Conservation (phyloP, 257 asterid species). For the Solanum medicagineum region DNA sequence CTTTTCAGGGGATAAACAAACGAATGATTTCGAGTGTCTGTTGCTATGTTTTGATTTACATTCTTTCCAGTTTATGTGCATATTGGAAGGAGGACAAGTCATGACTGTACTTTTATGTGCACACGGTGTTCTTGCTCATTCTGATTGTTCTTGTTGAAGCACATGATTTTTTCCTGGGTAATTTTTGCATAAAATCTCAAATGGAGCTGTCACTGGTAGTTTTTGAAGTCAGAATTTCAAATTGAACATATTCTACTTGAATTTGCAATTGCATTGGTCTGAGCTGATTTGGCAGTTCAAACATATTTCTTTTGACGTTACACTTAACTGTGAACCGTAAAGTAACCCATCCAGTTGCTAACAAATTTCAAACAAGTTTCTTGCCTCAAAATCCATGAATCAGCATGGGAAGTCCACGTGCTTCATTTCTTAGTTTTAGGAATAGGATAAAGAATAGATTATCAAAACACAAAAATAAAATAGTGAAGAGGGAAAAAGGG, state of each 20-base stretch:
- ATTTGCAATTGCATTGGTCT: not conserved
- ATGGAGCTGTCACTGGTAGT: not conserved
- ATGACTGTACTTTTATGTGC: not conserved
- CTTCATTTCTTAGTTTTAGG: not conserved
- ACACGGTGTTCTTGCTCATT: not conserved
- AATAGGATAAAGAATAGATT: not conserved
- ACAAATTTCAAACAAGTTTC: not conserved
- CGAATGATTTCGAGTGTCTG: not conserved
- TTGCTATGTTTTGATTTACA: not conserved
- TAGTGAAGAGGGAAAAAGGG: not conserved
- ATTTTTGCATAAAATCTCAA: not conserved
- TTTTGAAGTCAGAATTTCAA: not conserved
- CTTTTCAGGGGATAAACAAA: not conserved
- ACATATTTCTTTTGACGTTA: not conserved
- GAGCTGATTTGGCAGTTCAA: not conserved
- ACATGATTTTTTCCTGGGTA: not conserved
- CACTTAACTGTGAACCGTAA: not conserved
- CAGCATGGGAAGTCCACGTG: not conserved
- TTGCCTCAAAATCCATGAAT: not conserved
- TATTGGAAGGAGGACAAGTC: not conserved
- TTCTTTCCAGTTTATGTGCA: not conserved
- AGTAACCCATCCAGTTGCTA: not conserved
- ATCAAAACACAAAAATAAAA: not conserved
- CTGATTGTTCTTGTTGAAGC: not conserved
- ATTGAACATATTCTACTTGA: not conserved